Evolutionary conservation across 768 basidiomycete genomes (phyloP).

Genomic region (Boletus barrowsii): DNA sequence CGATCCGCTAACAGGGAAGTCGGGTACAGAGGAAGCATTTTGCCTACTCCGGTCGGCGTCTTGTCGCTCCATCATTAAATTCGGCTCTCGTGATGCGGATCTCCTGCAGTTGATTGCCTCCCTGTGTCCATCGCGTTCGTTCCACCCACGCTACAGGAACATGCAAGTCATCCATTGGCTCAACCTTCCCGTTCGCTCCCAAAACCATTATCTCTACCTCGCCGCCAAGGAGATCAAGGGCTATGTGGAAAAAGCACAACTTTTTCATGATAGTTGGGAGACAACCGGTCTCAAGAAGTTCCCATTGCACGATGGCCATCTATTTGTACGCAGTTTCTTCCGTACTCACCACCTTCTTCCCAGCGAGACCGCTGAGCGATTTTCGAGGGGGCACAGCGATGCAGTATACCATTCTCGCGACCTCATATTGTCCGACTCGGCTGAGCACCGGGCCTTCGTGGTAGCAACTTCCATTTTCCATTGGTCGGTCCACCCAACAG

Average conservation of each 20-base stretch:
- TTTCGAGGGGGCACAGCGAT: background rate
- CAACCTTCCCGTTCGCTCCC: conserved; percentile 22
- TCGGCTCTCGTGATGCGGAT: conserved; percentile 26
- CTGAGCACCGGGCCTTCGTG: conserved; percentile 5
- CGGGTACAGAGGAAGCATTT: conserved; percentile 45
- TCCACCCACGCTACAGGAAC: conserved; percentile 32
- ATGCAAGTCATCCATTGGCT: conserved; percentile 14
- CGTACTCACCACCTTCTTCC: conserved; percentile 13
- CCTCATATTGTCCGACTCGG: background rate
- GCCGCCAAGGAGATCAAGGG: conserved; percentile 27
- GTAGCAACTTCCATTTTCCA: background rate
- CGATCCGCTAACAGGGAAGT: conserved; percentile 43
- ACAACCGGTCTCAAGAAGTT: background rate
- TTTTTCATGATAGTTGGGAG: background rate
- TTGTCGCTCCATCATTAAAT: conserved; percentile 39
- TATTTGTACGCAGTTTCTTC: conserved; percentile 15
- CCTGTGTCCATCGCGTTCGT: conserved; percentile 35
- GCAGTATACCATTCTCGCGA: conserved; percentile 11
- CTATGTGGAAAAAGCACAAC: conserved; percentile 15
- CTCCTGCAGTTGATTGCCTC: conserved; percentile 34
- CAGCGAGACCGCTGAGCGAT: background rate
- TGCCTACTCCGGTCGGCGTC: conserved; percentile 36
- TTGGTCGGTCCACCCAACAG: background rate
- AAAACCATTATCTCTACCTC: conserved; percentile 25
- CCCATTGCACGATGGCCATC: conserved; percentile 1